These are phyloP conservation scores for Colletotrichum sp. DNA, from an alignment of 2,329 filamentous ascomycete genomes.

Conservation along the genomic window DNA sequence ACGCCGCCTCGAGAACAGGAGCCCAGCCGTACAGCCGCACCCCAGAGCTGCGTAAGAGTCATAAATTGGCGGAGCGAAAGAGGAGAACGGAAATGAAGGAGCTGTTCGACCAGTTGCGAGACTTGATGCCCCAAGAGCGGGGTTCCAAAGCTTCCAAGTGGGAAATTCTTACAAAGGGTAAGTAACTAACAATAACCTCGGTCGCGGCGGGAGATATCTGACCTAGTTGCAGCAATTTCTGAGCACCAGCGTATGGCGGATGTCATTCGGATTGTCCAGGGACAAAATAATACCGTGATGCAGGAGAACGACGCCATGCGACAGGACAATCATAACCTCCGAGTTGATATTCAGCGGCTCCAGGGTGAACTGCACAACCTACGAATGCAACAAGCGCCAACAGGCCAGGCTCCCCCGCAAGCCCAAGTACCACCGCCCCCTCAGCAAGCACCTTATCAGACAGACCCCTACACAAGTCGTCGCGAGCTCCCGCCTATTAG, in stretches of 20 bases:
- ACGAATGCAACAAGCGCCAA: conserved; percentile 25
- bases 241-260: conserved; percentile 64
- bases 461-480: conserved; percentile 38
- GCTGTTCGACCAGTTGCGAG: conserved; percentile 80
- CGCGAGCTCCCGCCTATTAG: conserved; percentile 63
- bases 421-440: conserved; percentile 24
- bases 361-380: conserved; percentile 37
- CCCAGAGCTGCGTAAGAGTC: conserved; percentile 80
- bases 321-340: conserved; percentile 51
- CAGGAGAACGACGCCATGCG: conserved; percentile 54
- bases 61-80: conserved; percentile 86
- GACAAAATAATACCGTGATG: conserved; percentile 45
- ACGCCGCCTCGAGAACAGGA: conserved; percentile 55
- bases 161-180: conserved; percentile 88
- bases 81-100: conserved; percentile 88
- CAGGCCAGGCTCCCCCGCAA: conserved; percentile 22
- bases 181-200: conserved; percentile 45
- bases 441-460: conserved; percentile 27
- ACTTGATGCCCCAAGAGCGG: conserved; percentile 79
- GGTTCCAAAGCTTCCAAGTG: conserved; percentile 88
- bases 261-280: conserved; percentile 49
- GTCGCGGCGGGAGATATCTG: neutral
- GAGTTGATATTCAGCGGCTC: conserved; percentile 54
- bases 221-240: conserved; percentile 55
- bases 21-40: conserved; percentile 82